phyloP scores from a whole-genome alignment of 2,329 filamentous ascomycete species.

The Escovopsis sp. region DNA sequence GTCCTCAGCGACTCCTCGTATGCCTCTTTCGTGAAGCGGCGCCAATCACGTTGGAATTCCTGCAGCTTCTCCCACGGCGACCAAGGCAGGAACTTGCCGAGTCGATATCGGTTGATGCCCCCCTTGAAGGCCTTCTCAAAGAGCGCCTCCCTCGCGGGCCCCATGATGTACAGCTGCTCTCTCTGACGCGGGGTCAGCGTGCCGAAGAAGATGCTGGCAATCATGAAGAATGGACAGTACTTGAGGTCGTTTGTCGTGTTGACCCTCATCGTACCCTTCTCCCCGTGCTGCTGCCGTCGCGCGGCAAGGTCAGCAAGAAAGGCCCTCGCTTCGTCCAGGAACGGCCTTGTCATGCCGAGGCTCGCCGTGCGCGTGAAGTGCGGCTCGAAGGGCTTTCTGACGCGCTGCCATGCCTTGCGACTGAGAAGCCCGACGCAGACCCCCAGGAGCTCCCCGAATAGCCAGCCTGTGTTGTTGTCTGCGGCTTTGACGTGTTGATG shows the following conservation, averaged over 20 bases:
- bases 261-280: background rate
- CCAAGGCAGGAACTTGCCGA: slow-evolving; percentile 1
- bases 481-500: slow-evolving; percentile 4
- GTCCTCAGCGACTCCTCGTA: background rate
- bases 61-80: slow-evolving; percentile 1
- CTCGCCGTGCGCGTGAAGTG: slow-evolving; percentile 3
- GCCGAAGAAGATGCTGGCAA: slow-evolving; percentile 5
- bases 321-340: background rate
- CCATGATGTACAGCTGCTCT: background rate
- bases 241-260: slow-evolving; percentile 3
- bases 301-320: background rate
- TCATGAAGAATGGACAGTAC: slow-evolving; percentile 2
- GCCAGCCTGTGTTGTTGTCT: slow-evolving; percentile 3
- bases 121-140: slow-evolving; percentile 1
- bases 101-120: slow-evolving; percentile 1
- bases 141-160: slow-evolving; percentile 1
- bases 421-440: slow-evolving; percentile 4
- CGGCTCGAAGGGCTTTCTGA: slow-evolving; percentile 2
- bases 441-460: slow-evolving; percentile 4
- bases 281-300: too few species aligned
- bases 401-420: slow-evolving; percentile 1
- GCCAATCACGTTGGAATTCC: slow-evolving; percentile 1
- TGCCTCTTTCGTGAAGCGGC: background rate
- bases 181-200: background rate
- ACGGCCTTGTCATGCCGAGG: background rate